phyloP scores from a whole-genome alignment of 441 rosid species.

The Pelargonium myrrhifolium region DNA sequence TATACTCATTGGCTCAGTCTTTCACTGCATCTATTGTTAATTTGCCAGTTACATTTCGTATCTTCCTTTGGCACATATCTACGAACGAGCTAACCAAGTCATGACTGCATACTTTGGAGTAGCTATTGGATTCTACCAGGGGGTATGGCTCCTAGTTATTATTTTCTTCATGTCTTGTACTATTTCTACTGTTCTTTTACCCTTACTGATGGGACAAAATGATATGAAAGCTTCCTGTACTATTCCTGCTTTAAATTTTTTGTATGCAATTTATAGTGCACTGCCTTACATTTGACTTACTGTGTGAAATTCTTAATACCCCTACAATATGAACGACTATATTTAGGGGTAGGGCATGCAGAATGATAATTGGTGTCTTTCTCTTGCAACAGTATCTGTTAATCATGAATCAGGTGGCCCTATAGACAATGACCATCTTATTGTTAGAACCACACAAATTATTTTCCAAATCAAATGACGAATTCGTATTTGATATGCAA shows the following conservation, averaged over 20 bases:
- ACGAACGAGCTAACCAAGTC: constrained; percentile 81
- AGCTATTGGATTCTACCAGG: constrained; percentile 97
- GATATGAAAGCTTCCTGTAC: not conserved
- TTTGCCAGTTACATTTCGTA: constrained; percentile 80
- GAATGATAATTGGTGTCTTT: constrained; percentile 2
- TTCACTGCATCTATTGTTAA: constrained; percentile 21
- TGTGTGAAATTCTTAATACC: constrained; percentile 5
- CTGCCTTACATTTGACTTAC: not conserved
- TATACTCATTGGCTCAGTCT: constrained; percentile 15
- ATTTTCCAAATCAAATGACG: constrained; percentile 7
- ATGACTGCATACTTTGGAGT: constrained; percentile 54
- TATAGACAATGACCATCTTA: constrained; percentile 2
- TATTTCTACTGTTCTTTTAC: not conserved
- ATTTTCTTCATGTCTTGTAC: too few relatives aligned
- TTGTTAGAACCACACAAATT: not conserved
- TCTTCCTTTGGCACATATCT: constrained; percentile 98
- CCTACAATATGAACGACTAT: not conserved
- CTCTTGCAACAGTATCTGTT: constrained; percentile 4
- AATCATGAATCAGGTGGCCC: not conserved
- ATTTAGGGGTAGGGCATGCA: not conserved
- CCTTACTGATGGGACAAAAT: not conserved
- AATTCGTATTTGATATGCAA: constrained; percentile 6
- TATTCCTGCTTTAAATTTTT: not conserved
- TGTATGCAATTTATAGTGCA: not conserved
- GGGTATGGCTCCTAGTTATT: constrained; percentile 43